These are phyloP conservation scores for Morella rubra DNA, from an alignment of 306 rosid species.

Conservation along the genomic window DNA sequence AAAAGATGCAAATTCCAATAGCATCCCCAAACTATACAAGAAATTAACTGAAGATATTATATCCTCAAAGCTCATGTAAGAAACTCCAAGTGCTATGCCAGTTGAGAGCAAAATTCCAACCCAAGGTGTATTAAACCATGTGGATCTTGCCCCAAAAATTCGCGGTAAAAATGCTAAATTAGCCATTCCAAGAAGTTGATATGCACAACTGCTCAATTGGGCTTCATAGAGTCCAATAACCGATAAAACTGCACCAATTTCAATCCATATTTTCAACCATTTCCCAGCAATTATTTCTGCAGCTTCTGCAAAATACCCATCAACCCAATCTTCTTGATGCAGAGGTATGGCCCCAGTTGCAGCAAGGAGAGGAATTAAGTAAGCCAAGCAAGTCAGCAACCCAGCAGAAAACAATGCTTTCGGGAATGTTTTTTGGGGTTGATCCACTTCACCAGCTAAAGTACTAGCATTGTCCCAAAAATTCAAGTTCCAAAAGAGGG, in stretches of 20 bases:
- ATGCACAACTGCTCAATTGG: slow-evolving; percentile 72
- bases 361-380: slow-evolving; percentile 51
- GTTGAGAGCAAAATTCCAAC: slow-evolving; percentile 70
- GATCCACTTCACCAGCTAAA: slow-evolving; percentile 56
- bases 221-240: slow-evolving; percentile 69
- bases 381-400: slow-evolving; percentile 47
- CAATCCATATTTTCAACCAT: slow-evolving; percentile 78
- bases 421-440: slow-evolving; percentile 51
- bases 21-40: slow-evolving; percentile 88
- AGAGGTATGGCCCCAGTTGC: slow-evolving; percentile 50
- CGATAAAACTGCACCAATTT: slow-evolving; percentile 66
- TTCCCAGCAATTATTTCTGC: slow-evolving; percentile 63
- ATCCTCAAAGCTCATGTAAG: slow-evolving; percentile 45
- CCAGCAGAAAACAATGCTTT: slow-evolving; percentile 46
- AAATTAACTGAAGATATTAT: slow-evolving; percentile 75
- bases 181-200: slow-evolving; percentile 76
- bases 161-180: slow-evolving; percentile 63
- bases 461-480: slow-evolving; percentile 65
- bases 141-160: slow-evolving; percentile 54
- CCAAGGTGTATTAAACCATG: slow-evolving; percentile 79
- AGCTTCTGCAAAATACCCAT: slow-evolving; percentile 56
- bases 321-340: slow-evolving; percentile 42
- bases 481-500: slow-evolving; percentile 61
- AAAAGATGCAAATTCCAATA: slow-evolving; percentile 73
- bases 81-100: slow-evolving; percentile 38